Evolutionary conservation across 768 basidiomycete genomes (phyloP), one percentile per base, ranked within the genome.

Genomic region (Pleurotus platypus): DNA sequence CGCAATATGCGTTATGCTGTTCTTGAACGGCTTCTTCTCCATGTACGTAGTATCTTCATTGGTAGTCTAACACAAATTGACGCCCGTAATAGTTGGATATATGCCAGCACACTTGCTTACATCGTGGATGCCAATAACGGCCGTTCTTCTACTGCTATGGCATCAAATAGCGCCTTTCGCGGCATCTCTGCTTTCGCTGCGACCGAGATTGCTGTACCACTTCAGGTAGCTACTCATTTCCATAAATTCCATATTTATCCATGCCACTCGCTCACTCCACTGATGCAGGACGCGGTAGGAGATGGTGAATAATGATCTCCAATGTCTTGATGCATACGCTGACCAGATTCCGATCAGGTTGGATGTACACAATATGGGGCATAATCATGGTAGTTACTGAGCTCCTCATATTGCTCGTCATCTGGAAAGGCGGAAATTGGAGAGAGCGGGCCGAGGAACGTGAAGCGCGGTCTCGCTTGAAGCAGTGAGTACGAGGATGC

Each of bases 41-140:
- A 85, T 91, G 90, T 92, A 59, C 66, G 85, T 67, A 40, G 11
- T 43, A 15, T n/a, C 13, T 47, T 7, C 24, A 13, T 7, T 11
- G 18, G 37, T 3, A 58, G 35, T 45, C 37, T 58, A 16, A 20
- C 39, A 40, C n/a, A 55, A 20, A 5, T 40, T 42, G 24, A 55
- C 57, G 2, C 58, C 9, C 9, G 11, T 54, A 13, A n/a, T 22
- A 77, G 75, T 51, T 77, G 73, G 70, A 67, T 64, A 9, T 72
- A 74, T 45, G 47, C 70, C 5, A 74, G 70, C 56, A 69, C 66
- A 58, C 71, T 95, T 27, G 88, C 93, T 0, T 95, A 94, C 63
- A 77, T 94, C 35, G 91, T 94, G 13, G 93, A 97, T 63, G 84
- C 91, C 4, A 97, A 95, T 66, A 75, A 78, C 5, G 94, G 93